Conservation (phyloP, 441 rosid genomes). For the Geranium incanum region DNA sequence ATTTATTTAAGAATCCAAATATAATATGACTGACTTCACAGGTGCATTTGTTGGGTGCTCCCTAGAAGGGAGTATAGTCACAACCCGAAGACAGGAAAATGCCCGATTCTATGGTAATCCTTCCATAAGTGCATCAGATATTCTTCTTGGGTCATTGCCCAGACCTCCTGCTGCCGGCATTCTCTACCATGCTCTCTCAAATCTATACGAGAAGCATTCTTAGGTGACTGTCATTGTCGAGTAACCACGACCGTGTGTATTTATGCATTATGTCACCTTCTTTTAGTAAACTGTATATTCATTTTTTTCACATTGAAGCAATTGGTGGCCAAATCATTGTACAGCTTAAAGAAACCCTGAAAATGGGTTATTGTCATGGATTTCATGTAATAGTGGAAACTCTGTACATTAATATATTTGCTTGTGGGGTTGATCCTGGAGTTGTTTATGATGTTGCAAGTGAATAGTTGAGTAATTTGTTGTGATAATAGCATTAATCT, state of each 20-base stretch:
- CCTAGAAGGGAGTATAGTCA: constrained; percentile 82
- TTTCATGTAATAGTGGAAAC: neutral
- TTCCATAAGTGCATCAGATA: constrained; percentile 62
- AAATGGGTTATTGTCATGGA: neutral
- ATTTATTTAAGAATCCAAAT: neutral
- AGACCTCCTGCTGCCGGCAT: constrained; percentile 81
- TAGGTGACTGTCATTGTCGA: neutral
- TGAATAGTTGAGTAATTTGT: neutral
- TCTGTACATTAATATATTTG: neutral
- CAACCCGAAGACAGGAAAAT: constrained; percentile 63
- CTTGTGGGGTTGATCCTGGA: neutral
- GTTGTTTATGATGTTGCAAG: neutral
- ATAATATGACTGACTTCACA: constrained; percentile 22
- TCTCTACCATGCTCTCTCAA: constrained; percentile 64
- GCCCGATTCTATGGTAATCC: constrained; percentile 78
- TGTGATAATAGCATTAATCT: neutral
- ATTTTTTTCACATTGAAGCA: neutral
- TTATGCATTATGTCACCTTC: neutral
- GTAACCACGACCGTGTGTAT: neutral
- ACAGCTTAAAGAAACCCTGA: neutral
- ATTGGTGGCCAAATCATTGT: constrained; percentile 2
- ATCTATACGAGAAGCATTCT: constrained; percentile 43
- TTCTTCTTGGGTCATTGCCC: constrained; percentile 77
- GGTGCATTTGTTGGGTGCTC: constrained; percentile 96
- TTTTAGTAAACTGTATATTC: neutral